These are phyloP conservation scores for Pseudomonodictys pantanalensis DNA, from an alignment of 495 filamentous ascomycete species.

Conservation along the genomic window DNA sequence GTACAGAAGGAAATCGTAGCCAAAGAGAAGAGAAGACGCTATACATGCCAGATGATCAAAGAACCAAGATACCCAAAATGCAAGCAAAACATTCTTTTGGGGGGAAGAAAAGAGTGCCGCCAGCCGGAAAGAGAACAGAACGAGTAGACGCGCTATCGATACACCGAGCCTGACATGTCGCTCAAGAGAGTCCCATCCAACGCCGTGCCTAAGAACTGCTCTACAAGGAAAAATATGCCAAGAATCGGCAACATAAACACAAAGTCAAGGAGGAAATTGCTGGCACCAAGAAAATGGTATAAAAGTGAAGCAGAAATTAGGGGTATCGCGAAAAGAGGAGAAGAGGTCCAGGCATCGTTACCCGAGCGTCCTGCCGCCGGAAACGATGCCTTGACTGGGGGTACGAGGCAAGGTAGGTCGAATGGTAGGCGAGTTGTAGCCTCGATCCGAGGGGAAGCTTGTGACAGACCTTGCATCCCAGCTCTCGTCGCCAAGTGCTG, in stretches of 20 bases:
- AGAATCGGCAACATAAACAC: not conserved
- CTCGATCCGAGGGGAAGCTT: conserved; percentile 40
- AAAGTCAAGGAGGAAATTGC: not conserved
- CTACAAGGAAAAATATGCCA: conserved; percentile 4
- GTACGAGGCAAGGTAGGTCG: conserved; percentile 37
- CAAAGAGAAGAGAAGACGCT: not conserved
- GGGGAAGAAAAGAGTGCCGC: conserved; percentile 7
- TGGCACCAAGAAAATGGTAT: not conserved
- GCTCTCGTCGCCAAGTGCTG: conserved; percentile 76
- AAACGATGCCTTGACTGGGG: conserved; percentile 52
- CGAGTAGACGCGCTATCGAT: conserved; percentile 14
- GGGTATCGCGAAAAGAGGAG: conserved; percentile 6
- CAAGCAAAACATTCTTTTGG: conserved; percentile 21
- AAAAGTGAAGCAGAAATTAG: not conserved
- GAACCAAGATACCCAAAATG: conserved; percentile 11
- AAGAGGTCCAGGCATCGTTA: conserved; percentile 29
- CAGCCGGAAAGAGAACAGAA: conserved; percentile 6
- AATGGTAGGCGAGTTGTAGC: conserved; percentile 36
- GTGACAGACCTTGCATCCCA: conserved; percentile 49
- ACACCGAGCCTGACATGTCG: conserved; percentile 25
- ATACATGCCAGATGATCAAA: not conserved
- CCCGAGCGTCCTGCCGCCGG: conserved; percentile 50
- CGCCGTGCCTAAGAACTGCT: conserved; percentile 21
- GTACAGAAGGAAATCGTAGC: conserved; percentile 8
- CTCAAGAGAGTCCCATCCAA: conserved; percentile 17